Conservation (phyloP, 2,329 filamentous ascomycete species). For the Coniosporium tulheliwenetii region DNA sequence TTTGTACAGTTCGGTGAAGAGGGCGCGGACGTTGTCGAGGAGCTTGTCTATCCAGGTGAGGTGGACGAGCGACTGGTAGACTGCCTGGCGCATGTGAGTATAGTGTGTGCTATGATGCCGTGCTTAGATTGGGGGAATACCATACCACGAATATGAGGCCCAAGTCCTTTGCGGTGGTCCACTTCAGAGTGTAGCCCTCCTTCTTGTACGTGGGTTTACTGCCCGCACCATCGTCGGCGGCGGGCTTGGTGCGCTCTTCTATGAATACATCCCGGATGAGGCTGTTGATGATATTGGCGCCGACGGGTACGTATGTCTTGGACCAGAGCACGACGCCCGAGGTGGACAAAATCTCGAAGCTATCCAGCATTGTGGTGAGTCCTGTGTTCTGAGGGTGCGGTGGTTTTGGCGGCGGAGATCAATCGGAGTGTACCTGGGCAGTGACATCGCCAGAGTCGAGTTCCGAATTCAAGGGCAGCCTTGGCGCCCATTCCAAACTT, state of each 20-base stretch:
- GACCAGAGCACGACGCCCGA: constrained; percentile 97
- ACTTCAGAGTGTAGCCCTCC: constrained; percentile 90
- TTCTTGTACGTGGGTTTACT: constrained; percentile 65
- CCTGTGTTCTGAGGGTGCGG: constrained; percentile 6
- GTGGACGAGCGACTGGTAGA: constrained; percentile 90
- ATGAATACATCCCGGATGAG: constrained; percentile 96
- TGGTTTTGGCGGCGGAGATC: constrained; percentile 2
- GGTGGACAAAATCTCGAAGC: constrained; percentile 91
- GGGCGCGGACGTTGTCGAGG: constrained; percentile 81
- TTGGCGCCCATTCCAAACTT: too few species aligned
- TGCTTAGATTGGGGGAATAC: neutral
- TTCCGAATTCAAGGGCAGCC: too few species aligned
- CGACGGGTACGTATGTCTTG: constrained; percentile 65
- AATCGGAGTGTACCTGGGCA: neutral
- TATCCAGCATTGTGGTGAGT: constrained; percentile 60
- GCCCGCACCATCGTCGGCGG: constrained; percentile 44
- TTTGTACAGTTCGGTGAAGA: constrained; percentile 82
- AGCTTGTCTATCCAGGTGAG: constrained; percentile 95
- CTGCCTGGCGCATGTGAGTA: constrained; percentile 44
- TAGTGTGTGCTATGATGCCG: too few species aligned
- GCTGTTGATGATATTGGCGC: constrained; percentile 73
- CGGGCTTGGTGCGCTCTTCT: constrained; percentile 62
- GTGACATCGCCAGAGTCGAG: too few species aligned
- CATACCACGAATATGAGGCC: constrained; percentile 88
- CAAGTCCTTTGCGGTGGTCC: constrained; percentile 82